phyloP scores from a whole-genome alignment of 2,329 filamentous ascomycete genomes.

The Leptosphaerulina australis region DNA sequence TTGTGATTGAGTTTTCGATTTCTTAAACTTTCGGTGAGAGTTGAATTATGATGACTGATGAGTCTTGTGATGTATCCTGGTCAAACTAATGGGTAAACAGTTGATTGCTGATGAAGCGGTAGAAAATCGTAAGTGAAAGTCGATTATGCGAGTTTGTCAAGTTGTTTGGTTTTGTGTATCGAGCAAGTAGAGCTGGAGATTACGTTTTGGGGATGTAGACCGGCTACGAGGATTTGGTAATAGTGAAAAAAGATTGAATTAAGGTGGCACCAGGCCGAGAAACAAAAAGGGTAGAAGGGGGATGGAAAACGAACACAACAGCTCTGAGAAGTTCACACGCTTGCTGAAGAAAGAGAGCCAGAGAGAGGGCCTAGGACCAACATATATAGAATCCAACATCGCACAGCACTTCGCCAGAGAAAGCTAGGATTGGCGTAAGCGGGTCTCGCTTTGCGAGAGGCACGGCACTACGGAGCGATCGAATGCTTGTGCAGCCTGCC shows the following conservation, averaged over 20 bases:
- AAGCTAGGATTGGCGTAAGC: slow-evolving; percentile 27
- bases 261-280: slow-evolving; percentile 57
- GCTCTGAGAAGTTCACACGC: slow-evolving; percentile 57
- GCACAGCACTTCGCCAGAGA: slow-evolving; percentile 28
- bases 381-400: slow-evolving; percentile 43
- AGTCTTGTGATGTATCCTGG: slow-evolving; percentile 39
- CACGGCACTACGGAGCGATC: slow-evolving; percentile 39
- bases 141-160: slow-evolving; percentile 37
- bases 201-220: slow-evolving; percentile 51
- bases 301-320: slow-evolving; percentile 55
- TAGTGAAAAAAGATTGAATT: slow-evolving; percentile 39
- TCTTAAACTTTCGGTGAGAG: slow-evolving; percentile 32
- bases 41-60: slow-evolving; percentile 33
- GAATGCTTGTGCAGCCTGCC: slow-evolving; percentile 42
- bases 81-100: slow-evolving; percentile 49
- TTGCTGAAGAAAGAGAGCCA: slow-evolving; percentile 56
- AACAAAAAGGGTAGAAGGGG: slow-evolving; percentile 51
- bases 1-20: slow-evolving; percentile 51
- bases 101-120: slow-evolving; percentile 45
- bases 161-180: slow-evolving; percentile 36
- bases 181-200: slow-evolving; percentile 58
- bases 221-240: slow-evolving; percentile 52
- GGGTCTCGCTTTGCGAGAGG: slow-evolving; percentile 26
- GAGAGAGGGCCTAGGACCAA: slow-evolving; percentile 36
- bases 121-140: slow-evolving; percentile 37